These are phyloP conservation scores for Nitzschia sp. DNA, from an alignment of 108 stramenopile genomes.

Conservation along the genomic window DNA sequence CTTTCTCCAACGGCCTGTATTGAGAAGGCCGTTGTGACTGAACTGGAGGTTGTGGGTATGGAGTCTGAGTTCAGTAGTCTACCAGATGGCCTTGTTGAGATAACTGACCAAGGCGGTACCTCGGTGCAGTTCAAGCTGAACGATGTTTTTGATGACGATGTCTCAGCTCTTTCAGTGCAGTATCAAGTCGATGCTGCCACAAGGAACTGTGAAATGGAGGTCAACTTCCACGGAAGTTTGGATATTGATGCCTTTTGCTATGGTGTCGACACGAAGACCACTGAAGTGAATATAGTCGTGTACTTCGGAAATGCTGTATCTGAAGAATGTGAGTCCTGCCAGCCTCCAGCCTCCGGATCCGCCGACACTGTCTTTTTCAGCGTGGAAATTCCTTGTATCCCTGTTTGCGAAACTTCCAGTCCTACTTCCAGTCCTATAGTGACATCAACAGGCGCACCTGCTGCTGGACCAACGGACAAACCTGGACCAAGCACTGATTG, in stretches of 20 bases:
- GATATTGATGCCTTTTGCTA: not conserved
- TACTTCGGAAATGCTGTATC: not conserved
- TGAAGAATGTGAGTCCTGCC: not conserved
- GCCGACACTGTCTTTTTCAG: not conserved
- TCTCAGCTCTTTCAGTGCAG: not conserved
- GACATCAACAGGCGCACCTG: not conserved
- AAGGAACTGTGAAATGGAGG: not conserved
- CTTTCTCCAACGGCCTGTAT: not conserved
- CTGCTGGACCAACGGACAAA: constrained; percentile 11
- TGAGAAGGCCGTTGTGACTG: not conserved
- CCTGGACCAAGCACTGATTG: constrained; percentile 6
- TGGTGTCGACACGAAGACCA: not conserved
- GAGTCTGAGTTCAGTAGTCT: not conserved
- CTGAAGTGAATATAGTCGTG: not conserved
- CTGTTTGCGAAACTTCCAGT: not conserved
- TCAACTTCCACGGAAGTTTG: not conserved
- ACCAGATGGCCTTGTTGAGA: too few relatives aligned
- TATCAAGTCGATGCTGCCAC: not conserved
- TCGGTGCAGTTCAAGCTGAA: not conserved
- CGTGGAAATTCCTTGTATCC: not conserved
- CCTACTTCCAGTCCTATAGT: constrained; percentile 5
- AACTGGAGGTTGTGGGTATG: not conserved
- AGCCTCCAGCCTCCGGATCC: not conserved
- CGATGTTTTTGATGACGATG: not conserved
- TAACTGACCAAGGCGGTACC: too few relatives aligned